Conservation (phyloP, 2,329 filamentous ascomycete genomes). For the Aspergillus proliferans region DNA sequence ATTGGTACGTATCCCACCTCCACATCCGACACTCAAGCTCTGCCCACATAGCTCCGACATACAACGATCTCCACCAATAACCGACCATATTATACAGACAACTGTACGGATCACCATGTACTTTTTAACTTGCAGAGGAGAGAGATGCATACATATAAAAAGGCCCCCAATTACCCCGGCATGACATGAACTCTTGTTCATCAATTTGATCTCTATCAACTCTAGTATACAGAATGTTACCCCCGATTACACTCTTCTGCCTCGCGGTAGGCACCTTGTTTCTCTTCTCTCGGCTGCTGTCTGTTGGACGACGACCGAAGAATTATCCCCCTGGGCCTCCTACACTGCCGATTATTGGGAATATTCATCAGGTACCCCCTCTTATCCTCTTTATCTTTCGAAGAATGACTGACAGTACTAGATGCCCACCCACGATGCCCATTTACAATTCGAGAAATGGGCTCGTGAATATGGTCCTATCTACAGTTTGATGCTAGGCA, state of each 20-base stretch:
- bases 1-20: not conserved
- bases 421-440: slow-evolving; percentile 39
- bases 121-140: not conserved
- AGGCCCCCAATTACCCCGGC: no score
- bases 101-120: not conserved
- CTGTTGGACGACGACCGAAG: slow-evolving; percentile 22
- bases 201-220: no score
- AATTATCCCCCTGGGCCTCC: slow-evolving; percentile 47
- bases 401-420: slow-evolving; percentile 3
- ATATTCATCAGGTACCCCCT: slow-evolving; percentile 36
- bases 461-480: slow-evolving; percentile 48
- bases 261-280: not conserved
- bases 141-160: not conserved
- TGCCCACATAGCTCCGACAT: not conserved
- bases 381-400: not conserved
- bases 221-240: not conserved
- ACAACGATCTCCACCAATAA: not conserved
- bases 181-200: no score
- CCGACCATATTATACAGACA: not conserved
- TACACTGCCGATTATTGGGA: slow-evolving; percentile 47
- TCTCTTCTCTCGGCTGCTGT: slow-evolving; percentile 9
- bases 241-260: not conserved
- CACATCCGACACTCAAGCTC: not conserved
- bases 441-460: slow-evolving; percentile 49
- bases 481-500: slow-evolving; percentile 48